Evolutionary conservation across 345 rosid genomes (phyloP).

Genomic region (Populus euphratica): DNA sequence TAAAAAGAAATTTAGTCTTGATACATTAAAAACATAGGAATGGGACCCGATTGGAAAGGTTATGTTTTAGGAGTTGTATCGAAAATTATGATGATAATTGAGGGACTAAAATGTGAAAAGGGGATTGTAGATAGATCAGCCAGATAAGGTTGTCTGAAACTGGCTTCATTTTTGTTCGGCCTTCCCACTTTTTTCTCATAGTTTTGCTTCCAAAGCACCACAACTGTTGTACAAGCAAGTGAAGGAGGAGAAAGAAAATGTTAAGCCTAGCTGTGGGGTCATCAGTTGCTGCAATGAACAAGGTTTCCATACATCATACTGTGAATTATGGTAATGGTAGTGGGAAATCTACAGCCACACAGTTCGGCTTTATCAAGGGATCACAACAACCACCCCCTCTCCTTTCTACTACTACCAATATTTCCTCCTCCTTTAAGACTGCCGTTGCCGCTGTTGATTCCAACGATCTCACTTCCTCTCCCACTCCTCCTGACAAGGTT

Average conservation of each 20-base stretch:
- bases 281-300: conserved; percentile 6
- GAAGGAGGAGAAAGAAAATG: conserved; percentile 1
- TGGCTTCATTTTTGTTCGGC: neutral
- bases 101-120: too few relatives aligned
- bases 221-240: neutral
- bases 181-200: too few relatives aligned
- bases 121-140: too few relatives aligned
- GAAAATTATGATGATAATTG: too few relatives aligned
- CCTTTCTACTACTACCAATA: neutral
- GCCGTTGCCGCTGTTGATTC: conserved; percentile 50
- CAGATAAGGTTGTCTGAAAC: neutral
- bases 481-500: conserved; percentile 33
- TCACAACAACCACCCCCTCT: neutral
- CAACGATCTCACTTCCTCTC: conserved; percentile 27
- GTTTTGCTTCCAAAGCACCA: too few relatives aligned
- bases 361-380: neutral
- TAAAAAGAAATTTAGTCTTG: too few relatives aligned
- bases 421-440: conserved; percentile 31
- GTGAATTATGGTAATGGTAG: neutral
- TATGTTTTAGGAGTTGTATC: too few relatives aligned
- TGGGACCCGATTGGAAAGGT: too few relatives aligned
- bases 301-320: neutral
- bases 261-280: conserved; percentile 23
- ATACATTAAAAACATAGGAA: too few relatives aligned
- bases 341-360: conserved; percentile 5